Base-by-base conservation (phyloP, 140 eudicot genomes). In the Senecio squalidus region DNA sequence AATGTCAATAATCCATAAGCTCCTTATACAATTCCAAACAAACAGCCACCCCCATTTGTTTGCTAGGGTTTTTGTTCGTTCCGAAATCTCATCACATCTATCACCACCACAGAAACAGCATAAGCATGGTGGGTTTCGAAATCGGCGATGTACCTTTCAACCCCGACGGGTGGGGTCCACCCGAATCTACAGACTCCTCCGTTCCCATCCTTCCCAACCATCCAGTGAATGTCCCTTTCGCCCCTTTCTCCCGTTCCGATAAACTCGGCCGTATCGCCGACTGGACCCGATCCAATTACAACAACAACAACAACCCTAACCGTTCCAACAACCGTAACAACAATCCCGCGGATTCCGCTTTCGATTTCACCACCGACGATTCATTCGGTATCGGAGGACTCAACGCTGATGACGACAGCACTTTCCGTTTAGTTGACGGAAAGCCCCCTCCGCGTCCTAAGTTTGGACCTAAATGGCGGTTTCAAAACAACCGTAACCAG, bases 161-260 rank as follows among this genome's bases (percentile, higher is more conserved):
- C 51, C 58, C 64, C 28, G 73, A 68, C 39, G 73, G 73, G 2
- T 68, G 73, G 73, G 73, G 73, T 1, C 73, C 73, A 9, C 65
- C 65, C 6, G 73, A 68, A 23, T 41, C 72, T 9, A 28, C 63
- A 31, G 41, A 30, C 36, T 55, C 72, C 13, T 18, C 62, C 18
- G 8, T 16, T 2, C 45, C 64, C 18, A 39, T 41, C 55, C 62
- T 28, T 20, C 62, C 62, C 8, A 50, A 50, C 60, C 70, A 38
- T 17, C 30, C 72, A 16, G 11, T 27, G 55, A 57, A 57, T 58
- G 48, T 47, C 49, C 73, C 73, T 3, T 68, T 68, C 28, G 73
- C 73, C 16, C 73, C 73, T 1, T 68, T 68, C 28, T 68, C 73
- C 39, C 73, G 73, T 6, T 57, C 73, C 27, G 73, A 68, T n/a